These are phyloP conservation scores for Prunus yedoensis DNA, from an alignment of 331 rosid species.

Conservation along the genomic window DNA sequence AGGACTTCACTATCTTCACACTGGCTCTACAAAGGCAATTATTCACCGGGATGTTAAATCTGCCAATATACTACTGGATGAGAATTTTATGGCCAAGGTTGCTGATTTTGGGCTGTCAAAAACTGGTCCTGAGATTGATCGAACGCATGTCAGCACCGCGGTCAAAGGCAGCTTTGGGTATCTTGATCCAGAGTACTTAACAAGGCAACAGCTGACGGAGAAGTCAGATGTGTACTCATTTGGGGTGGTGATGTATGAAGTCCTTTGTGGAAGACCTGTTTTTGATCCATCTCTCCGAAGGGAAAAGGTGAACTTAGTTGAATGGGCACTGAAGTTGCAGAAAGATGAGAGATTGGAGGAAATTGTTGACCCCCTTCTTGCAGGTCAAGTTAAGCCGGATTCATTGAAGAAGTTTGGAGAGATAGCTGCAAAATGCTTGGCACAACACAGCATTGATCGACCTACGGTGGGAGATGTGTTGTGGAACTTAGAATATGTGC, in stretches of 20 bases:
- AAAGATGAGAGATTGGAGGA: constrained; percentile 40
- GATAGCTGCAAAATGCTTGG: constrained; percentile 56
- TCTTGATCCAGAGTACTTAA: constrained; percentile 71
- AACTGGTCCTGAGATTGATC: constrained; percentile 55
- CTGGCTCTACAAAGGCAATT: constrained; percentile 61
- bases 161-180: constrained; percentile 75
- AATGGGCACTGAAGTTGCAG: constrained; percentile 48
- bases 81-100: constrained; percentile 59
- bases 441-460: constrained; percentile 44
- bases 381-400: constrained; percentile 38
- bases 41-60: constrained; percentile 76
- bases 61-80: constrained; percentile 68
- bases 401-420: constrained; percentile 45
- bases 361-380: constrained; percentile 40
- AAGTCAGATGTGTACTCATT: constrained; percentile 76
- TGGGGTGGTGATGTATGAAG: constrained; percentile 74
- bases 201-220: constrained; percentile 58
- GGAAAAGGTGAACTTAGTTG: constrained; percentile 50
- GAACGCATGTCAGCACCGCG: constrained; percentile 69
- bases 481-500: constrained; percentile 72
- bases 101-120: constrained; percentile 77
- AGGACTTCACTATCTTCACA: constrained; percentile 77
- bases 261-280: constrained; percentile 71
- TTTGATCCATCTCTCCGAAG: constrained; percentile 63
- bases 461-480: constrained; percentile 69